Conservation (phyloP, 106 monocot species). For the Vanilla planifolia region DNA sequence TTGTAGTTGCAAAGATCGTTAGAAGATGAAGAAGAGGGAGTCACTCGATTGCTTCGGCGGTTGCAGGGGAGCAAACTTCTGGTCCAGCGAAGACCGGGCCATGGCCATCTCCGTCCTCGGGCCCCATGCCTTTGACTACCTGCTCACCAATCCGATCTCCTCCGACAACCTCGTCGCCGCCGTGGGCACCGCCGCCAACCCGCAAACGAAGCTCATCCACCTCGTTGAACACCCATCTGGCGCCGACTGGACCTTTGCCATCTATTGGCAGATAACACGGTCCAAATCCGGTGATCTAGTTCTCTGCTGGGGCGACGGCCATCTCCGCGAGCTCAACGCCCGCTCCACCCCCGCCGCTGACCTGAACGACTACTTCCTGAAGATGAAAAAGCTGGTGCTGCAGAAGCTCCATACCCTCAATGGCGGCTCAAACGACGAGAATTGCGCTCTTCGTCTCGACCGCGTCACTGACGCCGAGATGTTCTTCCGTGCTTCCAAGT, state of each 20-base stretch:
- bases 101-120: constrained; percentile 55
- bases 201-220: constrained; percentile 53
- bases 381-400: constrained; percentile 60
- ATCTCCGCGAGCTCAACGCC: constrained; percentile 33
- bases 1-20: no score
- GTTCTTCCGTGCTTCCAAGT: constrained; percentile 87
- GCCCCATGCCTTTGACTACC: constrained; percentile 48
- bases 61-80: constrained; percentile 19
- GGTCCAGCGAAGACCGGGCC: constrained; percentile 42
- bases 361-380: constrained; percentile 13
- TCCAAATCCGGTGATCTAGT: constrained; percentile 31
- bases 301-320: constrained; percentile 85
- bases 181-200: constrained; percentile 26
- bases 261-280: constrained; percentile 85
- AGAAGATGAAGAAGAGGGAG: no score
- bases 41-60: no score
- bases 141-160: constrained; percentile 24
- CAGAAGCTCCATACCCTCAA: constrained; percentile 45
- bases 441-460: constrained; percentile 51
- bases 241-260: constrained; percentile 54
- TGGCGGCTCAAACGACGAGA: constrained; percentile 49
- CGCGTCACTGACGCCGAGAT: constrained; percentile 65
- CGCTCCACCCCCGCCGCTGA: not conserved
- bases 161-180: constrained; percentile 33
- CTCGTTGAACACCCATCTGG: constrained; percentile 52